A percentile compares a stretch with the other conserved stretches of the same genome.
Conservation (phyloP, 2,329 filamentous ascomycete genomes). For the Aphanoascus verrucosus region DNA sequence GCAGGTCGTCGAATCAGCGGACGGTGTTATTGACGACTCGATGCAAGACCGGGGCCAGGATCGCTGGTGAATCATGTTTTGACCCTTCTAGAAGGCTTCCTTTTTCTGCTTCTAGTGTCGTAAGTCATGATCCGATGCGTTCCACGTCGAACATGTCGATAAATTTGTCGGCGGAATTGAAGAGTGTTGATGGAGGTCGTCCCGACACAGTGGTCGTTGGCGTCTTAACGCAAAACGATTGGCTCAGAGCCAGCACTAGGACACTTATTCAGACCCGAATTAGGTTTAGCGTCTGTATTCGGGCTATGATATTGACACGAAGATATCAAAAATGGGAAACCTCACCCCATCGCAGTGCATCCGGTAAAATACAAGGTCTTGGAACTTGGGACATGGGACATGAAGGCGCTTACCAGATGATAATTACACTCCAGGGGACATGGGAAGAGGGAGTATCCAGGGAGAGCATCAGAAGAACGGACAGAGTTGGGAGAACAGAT, state of each 20-base stretch:
- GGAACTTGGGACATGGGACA: too few species aligned
- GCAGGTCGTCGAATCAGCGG: slow-evolving; percentile 1
- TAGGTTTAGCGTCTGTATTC: neutral
- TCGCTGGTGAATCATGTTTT: neutral
- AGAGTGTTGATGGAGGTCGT: neutral
- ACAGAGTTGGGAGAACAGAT: too few species aligned
- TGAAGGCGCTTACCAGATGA: too few species aligned
- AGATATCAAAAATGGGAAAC: neutral
- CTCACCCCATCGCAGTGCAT: neutral
- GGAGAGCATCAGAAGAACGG: too few species aligned
- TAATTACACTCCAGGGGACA: too few species aligned
- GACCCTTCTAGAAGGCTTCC: slow-evolving; percentile 5
- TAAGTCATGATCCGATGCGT: neutral
- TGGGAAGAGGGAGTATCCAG: too few species aligned
- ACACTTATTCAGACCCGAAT: slow-evolving; percentile 1
- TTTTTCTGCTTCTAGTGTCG: neutral
- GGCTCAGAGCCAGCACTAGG: neutral
- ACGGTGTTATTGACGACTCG: neutral
- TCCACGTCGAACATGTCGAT: neutral
- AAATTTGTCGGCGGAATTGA: neutral
- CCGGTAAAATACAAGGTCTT: too few species aligned
- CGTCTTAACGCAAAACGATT: slow-evolving; percentile 2
- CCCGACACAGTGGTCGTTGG: slow-evolving; percentile 6
- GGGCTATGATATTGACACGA: neutral
- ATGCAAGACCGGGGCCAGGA: neutral